Conservation (phyloP, 2,329 filamentous ascomycete species). For the Neonectria faginata region DNA sequence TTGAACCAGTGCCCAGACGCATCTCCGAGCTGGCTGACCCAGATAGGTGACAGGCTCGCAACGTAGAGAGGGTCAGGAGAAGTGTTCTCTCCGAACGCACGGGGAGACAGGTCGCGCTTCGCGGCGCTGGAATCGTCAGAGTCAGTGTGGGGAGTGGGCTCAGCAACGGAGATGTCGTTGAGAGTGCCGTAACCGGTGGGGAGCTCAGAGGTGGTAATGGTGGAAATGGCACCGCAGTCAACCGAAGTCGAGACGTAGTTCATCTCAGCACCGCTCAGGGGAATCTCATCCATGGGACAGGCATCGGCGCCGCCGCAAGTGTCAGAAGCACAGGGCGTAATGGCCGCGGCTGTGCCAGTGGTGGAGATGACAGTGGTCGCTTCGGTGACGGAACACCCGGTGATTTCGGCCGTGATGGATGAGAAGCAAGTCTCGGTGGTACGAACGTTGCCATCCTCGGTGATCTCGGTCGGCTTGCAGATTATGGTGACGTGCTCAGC, state of each 20-base stretch:
- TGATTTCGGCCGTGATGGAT: conserved; percentile 23
- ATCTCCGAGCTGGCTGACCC: conserved; percentile 32
- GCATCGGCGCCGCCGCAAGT: conserved; percentile 26
- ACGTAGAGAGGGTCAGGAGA: conserved; percentile 32
- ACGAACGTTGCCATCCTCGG: conserved; percentile 15
- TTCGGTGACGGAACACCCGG: conserved; percentile 31
- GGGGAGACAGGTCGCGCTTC: conserved; percentile 18
- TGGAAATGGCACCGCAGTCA: conserved; percentile 26
- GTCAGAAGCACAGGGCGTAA: conserved; percentile 26
- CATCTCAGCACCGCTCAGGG: conserved; percentile 30
- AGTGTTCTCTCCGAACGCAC: conserved; percentile 20
- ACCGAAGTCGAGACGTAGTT: conserved; percentile 4
- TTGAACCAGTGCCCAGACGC: conserved; percentile 29
- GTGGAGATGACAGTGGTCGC: conserved; percentile 30
- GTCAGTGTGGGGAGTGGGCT: conserved; percentile 17
- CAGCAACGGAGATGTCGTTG: conserved; percentile 11
- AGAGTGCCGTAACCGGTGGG: conserved; percentile 25
- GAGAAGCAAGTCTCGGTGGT: conserved; percentile 21
- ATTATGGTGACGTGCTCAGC: conserved; percentile 28
- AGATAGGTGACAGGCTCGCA: conserved; percentile 2
- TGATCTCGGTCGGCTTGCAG: conserved; percentile 26
- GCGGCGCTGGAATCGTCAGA: neutral
- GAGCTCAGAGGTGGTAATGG: conserved; percentile 24
- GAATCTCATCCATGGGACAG: conserved; percentile 24
- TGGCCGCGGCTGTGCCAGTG: conserved; percentile 4